Evolutionary conservation across 1,284 basidiomycete genomes (phyloP).

Genomic region (Cryptococcus amylolentus): DNA sequence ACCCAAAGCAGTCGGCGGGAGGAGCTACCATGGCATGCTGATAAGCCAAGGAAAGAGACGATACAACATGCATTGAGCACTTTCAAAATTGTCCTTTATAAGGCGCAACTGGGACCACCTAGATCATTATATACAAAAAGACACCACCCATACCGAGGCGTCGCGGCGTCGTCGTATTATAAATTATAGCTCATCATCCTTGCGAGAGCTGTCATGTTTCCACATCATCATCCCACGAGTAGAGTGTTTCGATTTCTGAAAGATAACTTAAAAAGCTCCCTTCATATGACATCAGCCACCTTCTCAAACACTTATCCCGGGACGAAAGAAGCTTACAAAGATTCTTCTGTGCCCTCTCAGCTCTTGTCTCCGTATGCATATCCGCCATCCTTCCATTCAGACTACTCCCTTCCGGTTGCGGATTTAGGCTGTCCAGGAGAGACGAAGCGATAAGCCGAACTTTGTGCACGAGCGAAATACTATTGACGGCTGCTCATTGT

Average conservation of each 20-base stretch:
- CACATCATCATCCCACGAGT: slow-evolving; percentile 32
- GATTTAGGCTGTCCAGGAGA: slow-evolving; percentile 68
- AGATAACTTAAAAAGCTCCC: slow-evolving; percentile 86
- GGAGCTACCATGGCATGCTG: too few relatives aligned
- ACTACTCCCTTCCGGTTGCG: not conserved
- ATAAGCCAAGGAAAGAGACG: too few relatives aligned
- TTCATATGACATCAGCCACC: slow-evolving; percentile 37
- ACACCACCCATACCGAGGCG: not conserved
- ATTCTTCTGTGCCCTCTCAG: slow-evolving; percentile 66
- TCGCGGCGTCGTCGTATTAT: too few relatives aligned
- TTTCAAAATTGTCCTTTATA: too few relatives aligned
- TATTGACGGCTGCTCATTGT: slow-evolving; percentile 63
- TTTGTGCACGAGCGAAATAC: slow-evolving; percentile 69
- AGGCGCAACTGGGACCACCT: too few relatives aligned
- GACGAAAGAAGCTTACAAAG: slow-evolving; percentile 46
- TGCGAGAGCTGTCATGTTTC: not conserved
- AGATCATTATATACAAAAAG: not conserved
- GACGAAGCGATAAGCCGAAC: slow-evolving; percentile 85
- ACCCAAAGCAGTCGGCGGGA: too few relatives aligned
- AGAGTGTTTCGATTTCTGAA: slow-evolving; percentile 68
- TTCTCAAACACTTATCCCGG: not conserved
- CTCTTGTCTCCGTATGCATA: slow-evolving; percentile 52
- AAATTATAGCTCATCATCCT: too few relatives aligned
- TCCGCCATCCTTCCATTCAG: not conserved
- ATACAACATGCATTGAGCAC: too few relatives aligned